A percentile compares a stretch with the other conserved stretches of the same genome.
These are phyloP conservation scores for Phlebopus sp. DNA, from an alignment of 1,284 basidiomycete genomes.

Conservation along the genomic window DNA sequence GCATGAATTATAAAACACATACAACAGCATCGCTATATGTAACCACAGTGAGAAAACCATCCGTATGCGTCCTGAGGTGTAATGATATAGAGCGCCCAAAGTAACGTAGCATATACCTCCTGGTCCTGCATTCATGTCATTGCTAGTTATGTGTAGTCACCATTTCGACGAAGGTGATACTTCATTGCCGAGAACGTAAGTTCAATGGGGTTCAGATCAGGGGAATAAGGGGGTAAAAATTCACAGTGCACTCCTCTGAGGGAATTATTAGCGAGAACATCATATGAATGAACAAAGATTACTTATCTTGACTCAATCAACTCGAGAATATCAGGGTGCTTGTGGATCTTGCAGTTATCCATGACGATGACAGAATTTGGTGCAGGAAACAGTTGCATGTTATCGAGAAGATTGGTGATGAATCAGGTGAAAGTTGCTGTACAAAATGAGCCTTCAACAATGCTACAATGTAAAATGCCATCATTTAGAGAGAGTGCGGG, in stretches of 20 bases:
- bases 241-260: slow-evolving; percentile 1
- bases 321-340: not conserved
- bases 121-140: not conserved
- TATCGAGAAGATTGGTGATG: slow-evolving; percentile 27
- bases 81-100: slow-evolving; percentile 14
- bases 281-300: not conserved
- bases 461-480: slow-evolving; percentile 23
- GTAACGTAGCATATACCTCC: slow-evolving; percentile 9
- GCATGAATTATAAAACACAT: too few relatives aligned
- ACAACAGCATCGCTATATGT: too few relatives aligned
- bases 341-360: slow-evolving; percentile 7
- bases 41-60: not conserved
- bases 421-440: slow-evolving; percentile 14
- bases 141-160: not conserved
- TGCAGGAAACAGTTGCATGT: slow-evolving; percentile 26
- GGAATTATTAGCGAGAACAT: too few relatives aligned
- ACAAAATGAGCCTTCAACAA: slow-evolving; percentile 22
- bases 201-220: slow-evolving; percentile 6
- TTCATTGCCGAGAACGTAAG: slow-evolving; percentile 3
- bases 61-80: not conserved
- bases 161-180: slow-evolving; percentile 2
- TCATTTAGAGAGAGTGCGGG: slow-evolving; percentile 21
- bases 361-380: slow-evolving; percentile 2
- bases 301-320: slow-evolving; percentile 5
- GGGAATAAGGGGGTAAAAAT: slow-evolving; percentile 26